A percentile compares a stretch with the other conserved stretches of the same genome.
phyloP scores from a whole-genome alignment of 495 filamentous ascomycete genomes.

The Aeminium ludgeri region DNA sequence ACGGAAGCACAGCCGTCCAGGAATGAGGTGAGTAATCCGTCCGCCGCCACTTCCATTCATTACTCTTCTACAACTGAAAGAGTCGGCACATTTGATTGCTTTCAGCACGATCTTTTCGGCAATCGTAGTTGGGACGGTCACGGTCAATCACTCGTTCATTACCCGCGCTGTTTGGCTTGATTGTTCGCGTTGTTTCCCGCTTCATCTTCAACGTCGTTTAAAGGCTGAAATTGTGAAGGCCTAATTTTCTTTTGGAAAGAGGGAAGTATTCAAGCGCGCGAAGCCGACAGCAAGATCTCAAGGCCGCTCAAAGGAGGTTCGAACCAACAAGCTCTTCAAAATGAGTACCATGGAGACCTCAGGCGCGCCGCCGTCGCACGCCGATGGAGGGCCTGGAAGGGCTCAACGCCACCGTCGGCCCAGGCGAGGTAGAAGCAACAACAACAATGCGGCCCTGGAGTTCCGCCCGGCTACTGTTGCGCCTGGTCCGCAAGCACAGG shows the following conservation, averaged over 20 bases:
- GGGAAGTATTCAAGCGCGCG: no score
- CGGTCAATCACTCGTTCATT: no score
- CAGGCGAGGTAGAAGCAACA: conserved; percentile 6
- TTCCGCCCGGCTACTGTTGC: conserved; percentile 15
- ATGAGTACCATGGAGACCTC: no score
- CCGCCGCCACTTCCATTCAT: not conserved
- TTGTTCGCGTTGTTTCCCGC: no score
- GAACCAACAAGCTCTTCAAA: no score
- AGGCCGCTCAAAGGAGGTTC: no score
- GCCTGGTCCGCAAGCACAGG: not conserved
- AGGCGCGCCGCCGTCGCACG: not conserved
- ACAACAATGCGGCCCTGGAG: conserved; percentile 4
- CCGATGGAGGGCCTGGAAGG: not conserved
- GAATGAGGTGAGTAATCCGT: not conserved
- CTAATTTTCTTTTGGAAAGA: conserved; percentile 3
- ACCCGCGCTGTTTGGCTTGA: no score
- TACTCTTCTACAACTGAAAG: not conserved
- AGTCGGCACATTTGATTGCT: not conserved
- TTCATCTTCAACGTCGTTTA: not conserved
- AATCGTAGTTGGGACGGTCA: no score
- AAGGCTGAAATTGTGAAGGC: conserved; percentile 6
- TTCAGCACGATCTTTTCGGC: not conserved
- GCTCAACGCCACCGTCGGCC: conserved; percentile 4
- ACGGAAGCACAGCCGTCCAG: no score
- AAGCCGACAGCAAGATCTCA: no score